A percentile compares a stretch with the other conserved stretches of the same genome.
Conservation (phyloP, 2,329 filamentous ascomycete species). For the Hymenoscyphus linearis region DNA sequence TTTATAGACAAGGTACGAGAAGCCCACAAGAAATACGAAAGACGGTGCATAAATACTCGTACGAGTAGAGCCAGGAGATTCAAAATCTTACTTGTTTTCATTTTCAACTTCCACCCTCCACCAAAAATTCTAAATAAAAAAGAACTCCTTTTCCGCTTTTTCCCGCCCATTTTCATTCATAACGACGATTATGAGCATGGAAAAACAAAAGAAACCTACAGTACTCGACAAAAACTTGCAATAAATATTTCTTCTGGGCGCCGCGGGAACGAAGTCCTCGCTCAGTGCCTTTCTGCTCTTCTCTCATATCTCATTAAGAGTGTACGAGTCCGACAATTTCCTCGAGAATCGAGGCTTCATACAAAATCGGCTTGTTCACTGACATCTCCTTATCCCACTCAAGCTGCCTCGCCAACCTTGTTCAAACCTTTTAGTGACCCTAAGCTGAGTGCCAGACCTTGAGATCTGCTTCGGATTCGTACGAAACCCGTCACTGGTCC, state of each 20-base stretch:
- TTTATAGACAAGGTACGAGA: too few species aligned
- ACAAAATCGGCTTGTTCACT: neutral
- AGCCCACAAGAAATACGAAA: neutral
- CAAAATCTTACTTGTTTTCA: constrained; percentile 22
- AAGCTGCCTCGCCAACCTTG: constrained; percentile 53
- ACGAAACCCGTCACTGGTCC: constrained; percentile 96
- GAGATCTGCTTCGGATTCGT: constrained; percentile 92
- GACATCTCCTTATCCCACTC: constrained; percentile 14
- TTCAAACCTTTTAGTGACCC: constrained; percentile 93
- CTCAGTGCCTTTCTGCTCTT: constrained; percentile 10
- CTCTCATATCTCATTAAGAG: constrained; percentile 17
- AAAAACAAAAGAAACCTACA: constrained; percentile 7
- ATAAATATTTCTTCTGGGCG: constrained; percentile 15
- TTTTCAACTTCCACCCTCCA: constrained; percentile 7
- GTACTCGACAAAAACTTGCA: constrained; percentile 13
- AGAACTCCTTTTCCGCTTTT: constrained; percentile 26
- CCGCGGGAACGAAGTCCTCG: constrained; percentile 5
- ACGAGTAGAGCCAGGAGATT: constrained; percentile 8
- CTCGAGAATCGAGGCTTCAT: neutral
- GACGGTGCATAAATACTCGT: too few species aligned
- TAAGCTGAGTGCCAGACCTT: constrained; percentile 88
- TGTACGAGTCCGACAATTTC: constrained; percentile 11
- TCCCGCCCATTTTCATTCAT: constrained; percentile 21
- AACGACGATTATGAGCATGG: constrained; percentile 16
- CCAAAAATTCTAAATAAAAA: constrained; percentile 27